Evolutionary conservation across 495 filamentous ascomycete genomes (phyloP).

Genomic region (Penicillium pancosmium): DNA sequence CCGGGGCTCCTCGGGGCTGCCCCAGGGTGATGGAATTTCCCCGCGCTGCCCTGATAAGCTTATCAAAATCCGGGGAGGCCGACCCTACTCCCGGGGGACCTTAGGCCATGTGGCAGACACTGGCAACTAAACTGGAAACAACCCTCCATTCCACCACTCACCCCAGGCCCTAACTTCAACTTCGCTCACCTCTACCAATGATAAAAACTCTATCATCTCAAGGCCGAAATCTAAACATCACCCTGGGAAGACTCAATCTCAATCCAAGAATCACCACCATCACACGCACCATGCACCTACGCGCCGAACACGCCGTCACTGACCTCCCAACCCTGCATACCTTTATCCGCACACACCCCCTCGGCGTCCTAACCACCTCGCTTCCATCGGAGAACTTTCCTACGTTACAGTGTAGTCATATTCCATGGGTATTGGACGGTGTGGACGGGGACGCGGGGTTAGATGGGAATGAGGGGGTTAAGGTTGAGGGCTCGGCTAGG

Average conservation of each 20-base stretch:
- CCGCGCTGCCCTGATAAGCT: constrained; percentile 7
- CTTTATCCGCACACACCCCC: constrained; percentile 51
- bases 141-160: no score
- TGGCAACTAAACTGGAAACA: no score
- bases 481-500: background rate
- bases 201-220: background rate
- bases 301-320: constrained; percentile 45
- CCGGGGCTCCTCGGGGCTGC: no score
- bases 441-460: background rate
- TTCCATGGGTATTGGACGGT: constrained; percentile 52
- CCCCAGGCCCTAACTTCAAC: no score
- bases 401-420: constrained; percentile 51
- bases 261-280: background rate
- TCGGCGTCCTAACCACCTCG: constrained; percentile 53
- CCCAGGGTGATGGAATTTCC: background rate
- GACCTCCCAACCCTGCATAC: constrained; percentile 40
- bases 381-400: constrained; percentile 43
- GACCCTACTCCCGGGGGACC: no score
- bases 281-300: constrained; percentile 47
- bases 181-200: background rate
- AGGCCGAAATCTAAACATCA: background rate
- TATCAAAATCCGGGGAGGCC: constrained; percentile 11
- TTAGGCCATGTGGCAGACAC: background rate
- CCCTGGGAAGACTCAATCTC: background rate
- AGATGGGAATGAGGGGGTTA: background rate